Base-by-base conservation (phyloP, 1,284 basidiomycete genomes). In the Trichosporon sp. region DNA sequence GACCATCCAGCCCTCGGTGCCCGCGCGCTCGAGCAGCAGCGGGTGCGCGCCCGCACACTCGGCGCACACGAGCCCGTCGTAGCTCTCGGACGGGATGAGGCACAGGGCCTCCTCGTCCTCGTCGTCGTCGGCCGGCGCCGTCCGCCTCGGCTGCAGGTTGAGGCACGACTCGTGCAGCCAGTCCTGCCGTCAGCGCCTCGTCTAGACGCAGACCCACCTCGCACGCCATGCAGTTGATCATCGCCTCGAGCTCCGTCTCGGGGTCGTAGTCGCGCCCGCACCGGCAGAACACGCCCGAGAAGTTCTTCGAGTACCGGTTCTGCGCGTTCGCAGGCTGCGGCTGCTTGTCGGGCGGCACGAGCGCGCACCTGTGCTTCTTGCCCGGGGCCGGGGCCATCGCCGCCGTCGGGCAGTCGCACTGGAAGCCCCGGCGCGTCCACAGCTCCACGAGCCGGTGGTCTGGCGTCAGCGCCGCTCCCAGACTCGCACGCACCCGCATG, bases 351-450 rank as follows among this genome's bases (percentile, higher is more conserved):
- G 76, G 75, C 0, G 77, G 75, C 63, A 77, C 78, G 29, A 82
- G 74, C 13, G 65, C 69, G 68, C 81, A 82, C 29, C 68, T 65
- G 7, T 73, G 67, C 60, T 68, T 65, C 15, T 60, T 25, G 35
- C 65, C 34, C 32, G n/a, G n/a, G n/a, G n/a, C 58, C 29, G 15
- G 23, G 63, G 65, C 65, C 73, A 76, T 78, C 11, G 73, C 68
- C n/a, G 73, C 69, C 2, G 81, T 82, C 0, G 81, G 81, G 68
- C 82, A 83, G 71, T 83, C 82, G 70, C 82, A 83, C n/a, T 74
- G 72, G 70, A 83, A 83, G 12, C 70, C 60, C 1, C 81, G 76
- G 15, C 76, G 75, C 1, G 78, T 78, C 77, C 81, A 83, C 5
- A 83, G 75, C 70, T 83, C 82, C 2, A 83, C 81, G 8, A 83